A percentile compares a stretch with the other conserved stretches of the same genome.
Conservation (phyloP, 129 eudicot genomes). For the Flaveria linearis region DNA sequence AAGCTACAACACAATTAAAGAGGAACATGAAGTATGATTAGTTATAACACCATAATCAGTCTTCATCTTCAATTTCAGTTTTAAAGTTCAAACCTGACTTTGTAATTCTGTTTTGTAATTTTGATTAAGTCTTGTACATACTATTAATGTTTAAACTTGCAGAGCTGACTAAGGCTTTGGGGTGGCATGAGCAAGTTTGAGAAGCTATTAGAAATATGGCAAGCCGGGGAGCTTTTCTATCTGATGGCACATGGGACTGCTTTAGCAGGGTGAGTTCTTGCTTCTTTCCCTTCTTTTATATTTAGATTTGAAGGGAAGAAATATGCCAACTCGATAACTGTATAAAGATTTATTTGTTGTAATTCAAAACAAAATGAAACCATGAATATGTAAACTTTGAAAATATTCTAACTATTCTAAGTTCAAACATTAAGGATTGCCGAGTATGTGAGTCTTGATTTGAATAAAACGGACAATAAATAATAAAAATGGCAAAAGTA, state of each 20-base stretch:
- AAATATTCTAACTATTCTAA: background rate
- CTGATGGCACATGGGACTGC: slow-evolving; percentile 91
- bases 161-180: slow-evolving; percentile 63
- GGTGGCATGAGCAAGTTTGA: slow-evolving; percentile 78
- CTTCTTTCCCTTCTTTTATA: background rate
- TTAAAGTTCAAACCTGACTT: background rate
- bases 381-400: background rate
- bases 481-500: background rate
- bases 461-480: background rate
- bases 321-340: too few species aligned
- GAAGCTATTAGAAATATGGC: slow-evolving; percentile 72
- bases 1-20: background rate
- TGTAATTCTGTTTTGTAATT: slow-evolving; percentile 4
- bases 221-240: slow-evolving; percentile 75
- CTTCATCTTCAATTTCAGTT: background rate
- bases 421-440: background rate
- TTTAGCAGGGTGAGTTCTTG: slow-evolving; percentile 60
- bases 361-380: background rate
- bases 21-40: background rate
- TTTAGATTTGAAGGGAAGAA: too few species aligned
- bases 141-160: slow-evolving; percentile 32
- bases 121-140: background rate
- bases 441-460: background rate
- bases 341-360: background rate
- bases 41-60: background rate